phyloP scores from a whole-genome alignment of 805 yeast genomes.

The Candida ipomoeae region DNA sequence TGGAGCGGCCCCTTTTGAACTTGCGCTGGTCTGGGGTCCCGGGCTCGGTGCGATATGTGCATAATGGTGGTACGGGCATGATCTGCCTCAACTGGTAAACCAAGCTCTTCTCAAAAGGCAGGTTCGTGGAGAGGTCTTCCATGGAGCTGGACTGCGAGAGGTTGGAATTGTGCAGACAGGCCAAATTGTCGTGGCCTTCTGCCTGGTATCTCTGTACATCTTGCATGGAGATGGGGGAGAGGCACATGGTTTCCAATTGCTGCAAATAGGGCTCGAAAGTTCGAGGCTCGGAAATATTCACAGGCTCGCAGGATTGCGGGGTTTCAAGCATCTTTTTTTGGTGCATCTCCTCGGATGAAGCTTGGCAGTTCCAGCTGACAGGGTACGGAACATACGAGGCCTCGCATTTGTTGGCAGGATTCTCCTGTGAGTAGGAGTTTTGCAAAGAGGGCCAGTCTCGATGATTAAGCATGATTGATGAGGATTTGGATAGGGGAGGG shows the following conservation, averaged over 20 bases:
- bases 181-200: not conserved
- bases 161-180: not conserved
- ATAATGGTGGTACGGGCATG: conserved; percentile 50
- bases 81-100: conserved; percentile 27
- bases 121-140: not conserved
- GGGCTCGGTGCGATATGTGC: conserved; percentile 35
- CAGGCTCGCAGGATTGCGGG: not conserved
- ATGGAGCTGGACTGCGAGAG: not conserved
- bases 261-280: not conserved
- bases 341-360: not conserved
- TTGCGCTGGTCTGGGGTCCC: conserved; percentile 40
- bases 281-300: not conserved
- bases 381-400: not conserved
- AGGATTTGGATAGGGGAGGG: not conserved
- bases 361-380: not conserved
- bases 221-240: not conserved
- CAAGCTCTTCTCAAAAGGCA: conserved; percentile 5
- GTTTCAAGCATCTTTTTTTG: not conserved
- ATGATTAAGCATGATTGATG: not conserved
- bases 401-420: not conserved
- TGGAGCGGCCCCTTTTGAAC: conserved; percentile 49
- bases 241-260: not conserved
- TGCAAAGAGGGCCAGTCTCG: not conserved
- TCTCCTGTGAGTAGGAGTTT: not conserved
- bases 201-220: not conserved